Percentiles rank a stretch among this genome's conserved stretches.
Conservation (phyloP, 2,329 filamentous ascomycete genomes). For the Chaetomiaceae sp. region DNA sequence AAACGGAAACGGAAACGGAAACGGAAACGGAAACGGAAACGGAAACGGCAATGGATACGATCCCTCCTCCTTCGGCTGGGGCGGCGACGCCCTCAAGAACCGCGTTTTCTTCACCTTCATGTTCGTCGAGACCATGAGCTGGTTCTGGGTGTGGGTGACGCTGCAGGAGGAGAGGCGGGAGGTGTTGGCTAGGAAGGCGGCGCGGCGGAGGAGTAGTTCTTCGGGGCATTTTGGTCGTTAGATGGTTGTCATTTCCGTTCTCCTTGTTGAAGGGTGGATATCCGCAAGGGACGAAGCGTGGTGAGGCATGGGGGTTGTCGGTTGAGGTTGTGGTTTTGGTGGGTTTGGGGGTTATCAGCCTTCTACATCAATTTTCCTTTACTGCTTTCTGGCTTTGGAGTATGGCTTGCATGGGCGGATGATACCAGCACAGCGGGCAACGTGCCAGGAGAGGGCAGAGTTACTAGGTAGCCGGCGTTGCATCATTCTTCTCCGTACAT, state of each 20-base stretch:
- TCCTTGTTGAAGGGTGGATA: too few species aligned
- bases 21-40: too few species aligned
- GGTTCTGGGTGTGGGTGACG: conserved; percentile 81
- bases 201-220: conserved; percentile 21
- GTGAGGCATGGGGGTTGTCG: too few species aligned
- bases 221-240: not conserved
- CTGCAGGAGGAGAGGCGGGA: conserved; percentile 59
- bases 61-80: conserved; percentile 44
- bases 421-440: conserved; percentile 4
- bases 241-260: not conserved
- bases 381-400: not conserved
- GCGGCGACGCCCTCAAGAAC: conserved; percentile 70
- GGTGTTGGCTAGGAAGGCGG: conserved; percentile 38
- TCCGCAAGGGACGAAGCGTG: too few species aligned
- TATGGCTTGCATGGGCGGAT: not conserved
- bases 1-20: too few species aligned
- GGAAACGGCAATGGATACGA: too few species aligned
- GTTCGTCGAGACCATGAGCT: conserved; percentile 76
- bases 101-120: conserved; percentile 78
- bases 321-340: too few species aligned
- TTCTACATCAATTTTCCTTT: not conserved
- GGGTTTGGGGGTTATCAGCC: not conserved
- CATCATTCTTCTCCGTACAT: too few species aligned
- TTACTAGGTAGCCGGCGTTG: too few species aligned
- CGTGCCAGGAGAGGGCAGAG: not conserved